These are phyloP conservation scores for Scheffersomyces titani DNA, from an alignment of 1,139 yeast genomes.

Conservation along the genomic window DNA sequence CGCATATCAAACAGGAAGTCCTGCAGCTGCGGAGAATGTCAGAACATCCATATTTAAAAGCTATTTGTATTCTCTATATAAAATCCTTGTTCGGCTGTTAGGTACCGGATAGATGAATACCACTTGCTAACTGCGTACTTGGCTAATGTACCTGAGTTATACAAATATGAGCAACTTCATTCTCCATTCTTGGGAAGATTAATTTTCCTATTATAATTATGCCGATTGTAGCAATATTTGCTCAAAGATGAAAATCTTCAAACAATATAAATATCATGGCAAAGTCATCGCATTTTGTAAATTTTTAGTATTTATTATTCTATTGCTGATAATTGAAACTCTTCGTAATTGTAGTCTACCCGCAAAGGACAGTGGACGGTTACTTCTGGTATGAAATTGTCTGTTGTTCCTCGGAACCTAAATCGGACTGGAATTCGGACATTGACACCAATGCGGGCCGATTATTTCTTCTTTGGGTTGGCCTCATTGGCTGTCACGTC, in stretches of 20 bases:
- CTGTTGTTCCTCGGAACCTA: not conserved
- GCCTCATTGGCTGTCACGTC: not conserved
- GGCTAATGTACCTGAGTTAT: not conserved
- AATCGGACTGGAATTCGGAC: not conserved
- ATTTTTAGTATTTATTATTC: too few species aligned
- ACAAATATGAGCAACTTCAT: not conserved
- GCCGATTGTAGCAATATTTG: not conserved
- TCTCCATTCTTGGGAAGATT: not conserved
- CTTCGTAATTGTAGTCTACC: not conserved
- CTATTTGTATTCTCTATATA: too few species aligned
- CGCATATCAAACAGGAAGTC: not conserved
- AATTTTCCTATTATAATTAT: not conserved
- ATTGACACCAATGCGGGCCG: not conserved
- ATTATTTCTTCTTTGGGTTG: not conserved
- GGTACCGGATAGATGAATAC: not conserved
- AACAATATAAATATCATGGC: not conserved
- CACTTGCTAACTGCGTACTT: not conserved
- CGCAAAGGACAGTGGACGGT: not conserved
- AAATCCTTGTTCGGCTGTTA: too few species aligned
- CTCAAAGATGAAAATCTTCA: not conserved
- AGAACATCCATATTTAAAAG: not conserved
- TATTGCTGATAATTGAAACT: not conserved
- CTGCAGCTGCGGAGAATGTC: not conserved
- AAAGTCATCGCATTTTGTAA: not conserved
- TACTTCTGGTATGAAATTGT: not conserved